phyloP scores from a whole-genome alignment of 202 grass and related monocot genomes.

The Carex sylvatica region DNA sequence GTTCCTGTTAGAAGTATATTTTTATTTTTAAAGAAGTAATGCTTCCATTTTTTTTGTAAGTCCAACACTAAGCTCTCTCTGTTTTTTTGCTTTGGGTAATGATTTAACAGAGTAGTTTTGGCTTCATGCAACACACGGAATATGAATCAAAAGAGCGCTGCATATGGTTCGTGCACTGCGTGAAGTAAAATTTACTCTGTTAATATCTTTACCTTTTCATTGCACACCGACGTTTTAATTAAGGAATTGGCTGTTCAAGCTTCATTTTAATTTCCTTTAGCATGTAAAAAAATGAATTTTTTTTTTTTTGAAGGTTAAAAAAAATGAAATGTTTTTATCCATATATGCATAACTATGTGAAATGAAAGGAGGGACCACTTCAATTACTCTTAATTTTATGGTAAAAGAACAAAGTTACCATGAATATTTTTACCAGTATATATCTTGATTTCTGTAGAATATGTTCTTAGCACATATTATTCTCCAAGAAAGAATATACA shows the following conservation, averaged over 20 bases:
- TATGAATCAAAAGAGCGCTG: too few relatives aligned
- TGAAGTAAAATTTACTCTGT: too few relatives aligned
- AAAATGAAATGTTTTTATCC: not conserved
- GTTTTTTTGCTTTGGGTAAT: not conserved
- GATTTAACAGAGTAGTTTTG: too few relatives aligned
- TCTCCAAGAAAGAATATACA: not conserved
- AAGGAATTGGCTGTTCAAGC: too few relatives aligned
- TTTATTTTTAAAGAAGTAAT: not conserved
- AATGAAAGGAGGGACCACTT: slow-evolving; percentile 1
- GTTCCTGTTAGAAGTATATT: not conserved
- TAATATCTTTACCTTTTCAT: too few relatives aligned
- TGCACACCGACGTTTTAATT: too few relatives aligned
- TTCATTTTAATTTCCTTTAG: too few relatives aligned
- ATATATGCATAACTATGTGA: not conserved
- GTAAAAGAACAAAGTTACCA: not conserved
- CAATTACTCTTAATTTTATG: not conserved
- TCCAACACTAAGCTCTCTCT: not conserved
- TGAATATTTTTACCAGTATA: not conserved
- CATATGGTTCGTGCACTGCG: too few relatives aligned
- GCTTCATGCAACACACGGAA: too few relatives aligned
- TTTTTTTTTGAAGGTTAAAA: not conserved
- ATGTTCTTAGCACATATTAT: not conserved
- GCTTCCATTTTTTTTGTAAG: not conserved
- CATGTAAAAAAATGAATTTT: too few relatives aligned
- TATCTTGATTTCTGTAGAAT: not conserved